Conservation (phyloP, 768 basidiomycete species). For the Asterophora lycoperdoides region DNA sequence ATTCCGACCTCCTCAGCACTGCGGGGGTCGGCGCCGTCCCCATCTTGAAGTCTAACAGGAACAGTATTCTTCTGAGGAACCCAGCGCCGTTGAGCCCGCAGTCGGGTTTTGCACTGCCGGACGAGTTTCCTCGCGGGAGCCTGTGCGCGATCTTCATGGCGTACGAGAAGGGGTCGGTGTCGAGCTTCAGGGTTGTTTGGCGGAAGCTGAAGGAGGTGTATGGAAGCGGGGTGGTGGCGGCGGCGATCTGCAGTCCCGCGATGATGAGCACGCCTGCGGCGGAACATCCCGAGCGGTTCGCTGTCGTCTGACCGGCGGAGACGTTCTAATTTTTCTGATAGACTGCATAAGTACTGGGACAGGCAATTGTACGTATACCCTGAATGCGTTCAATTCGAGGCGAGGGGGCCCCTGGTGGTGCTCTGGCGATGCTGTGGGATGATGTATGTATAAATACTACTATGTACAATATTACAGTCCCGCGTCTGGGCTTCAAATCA, state of each 20-base stretch:
- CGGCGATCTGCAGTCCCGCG: slow-evolving; percentile 37
- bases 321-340: background rate
- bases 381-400: too few relatives aligned
- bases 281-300: slow-evolving; percentile 38
- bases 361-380: background rate
- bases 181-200: slow-evolving; percentile 78
- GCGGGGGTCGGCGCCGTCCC: slow-evolving; percentile 13
- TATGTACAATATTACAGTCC: too few relatives aligned
- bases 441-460: background rate
- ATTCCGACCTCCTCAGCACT: slow-evolving; percentile 10
- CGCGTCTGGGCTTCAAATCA: too few relatives aligned
- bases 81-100: slow-evolving; percentile 15
- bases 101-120: slow-evolving; percentile 1
- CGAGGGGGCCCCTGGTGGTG: too few relatives aligned
- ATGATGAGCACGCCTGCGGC: slow-evolving; percentile 38
- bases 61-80: slow-evolving; percentile 20
- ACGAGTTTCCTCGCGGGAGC: slow-evolving; percentile 34
- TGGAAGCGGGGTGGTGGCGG: slow-evolving; percentile 31
- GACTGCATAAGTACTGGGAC: background rate
- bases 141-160: slow-evolving; percentile 69
- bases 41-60: slow-evolving; percentile 21
- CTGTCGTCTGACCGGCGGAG: slow-evolving; percentile 20
- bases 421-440: background rate
- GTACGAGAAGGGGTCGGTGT: slow-evolving; percentile 88
- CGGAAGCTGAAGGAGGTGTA: slow-evolving; percentile 69